Conservation (phyloP, 495 filamentous ascomycete genomes). For the Glarea lozoyensis region DNA sequence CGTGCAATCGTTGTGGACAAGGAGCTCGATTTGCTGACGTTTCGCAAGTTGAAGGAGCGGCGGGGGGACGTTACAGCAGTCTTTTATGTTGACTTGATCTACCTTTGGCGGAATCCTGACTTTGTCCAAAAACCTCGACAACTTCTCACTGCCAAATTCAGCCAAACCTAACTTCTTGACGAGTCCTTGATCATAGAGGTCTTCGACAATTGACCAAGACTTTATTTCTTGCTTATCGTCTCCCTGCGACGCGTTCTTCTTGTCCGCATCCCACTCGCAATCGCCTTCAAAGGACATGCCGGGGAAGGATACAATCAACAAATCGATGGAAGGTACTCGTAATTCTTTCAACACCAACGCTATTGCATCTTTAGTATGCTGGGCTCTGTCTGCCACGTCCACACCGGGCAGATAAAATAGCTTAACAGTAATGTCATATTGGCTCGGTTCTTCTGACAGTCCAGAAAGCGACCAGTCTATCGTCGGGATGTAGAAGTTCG, state of each 20-base stretch:
- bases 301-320: conserved; percentile 89
- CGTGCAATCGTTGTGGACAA: conserved; percentile 91
- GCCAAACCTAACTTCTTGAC: conserved; percentile 73
- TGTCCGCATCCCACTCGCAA: conserved; percentile 69
- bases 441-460: conserved; percentile 63
- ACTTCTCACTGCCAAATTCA: conserved; percentile 80
- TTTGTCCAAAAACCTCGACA: conserved; percentile 45
- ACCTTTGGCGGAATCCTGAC: conserved; percentile 71
- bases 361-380: conserved; percentile 68
- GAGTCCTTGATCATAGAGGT: conserved; percentile 58
- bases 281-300: conserved; percentile 90
- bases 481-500: conserved; percentile 64
- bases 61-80: conserved; percentile 93
- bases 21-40: conserved; percentile 71
- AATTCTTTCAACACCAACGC: conserved; percentile 72
- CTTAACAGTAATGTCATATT: conserved; percentile 91
- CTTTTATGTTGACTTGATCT: conserved; percentile 93
- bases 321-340: conserved; percentile 63
- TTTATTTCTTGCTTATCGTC: conserved; percentile 54
- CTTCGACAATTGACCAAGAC: conserved; percentile 67
- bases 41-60: conserved; percentile 79
- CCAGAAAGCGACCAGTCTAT: conserved; percentile 62
- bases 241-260: conserved; percentile 49
- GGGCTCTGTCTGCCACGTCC: conserved; percentile 46
- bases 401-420: conserved; percentile 80